Evolutionary conservation across 306 rosid genomes (phyloP), one percentile per base, ranked within the genome.

Genomic region (Ceratonia siliqua): DNA sequence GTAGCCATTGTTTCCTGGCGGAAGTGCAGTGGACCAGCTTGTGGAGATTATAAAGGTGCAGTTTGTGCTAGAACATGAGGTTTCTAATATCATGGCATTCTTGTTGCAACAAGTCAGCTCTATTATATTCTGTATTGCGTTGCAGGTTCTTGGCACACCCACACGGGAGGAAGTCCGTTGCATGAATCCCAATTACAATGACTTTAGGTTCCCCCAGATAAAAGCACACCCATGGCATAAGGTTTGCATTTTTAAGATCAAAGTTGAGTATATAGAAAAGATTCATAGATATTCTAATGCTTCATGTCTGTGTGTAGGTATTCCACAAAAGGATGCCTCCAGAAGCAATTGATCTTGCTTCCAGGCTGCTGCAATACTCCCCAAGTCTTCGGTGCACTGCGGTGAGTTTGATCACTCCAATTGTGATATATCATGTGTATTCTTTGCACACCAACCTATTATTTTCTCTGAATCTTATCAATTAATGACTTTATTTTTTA

Each of bases 151-250:
- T 73, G 98, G 98, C 41, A 94, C 98, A 1, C 98, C 98, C 67
- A 94, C 98, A 11, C 88, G 98, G 15, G 98, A 94, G 85, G 98
- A 94, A 90, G 89, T 94, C 20, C 97, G 98, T 10, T 94, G 98
- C 63, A 94, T 94, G 98, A 94, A 94, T 81, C 98, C 98, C 55
- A 91, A 84, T 79, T 91, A 94, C 79, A 94, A 96, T 2, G 96
- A 91, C 82, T 94, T 91, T 46, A 85, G 92, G 83, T 85, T 94
- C 83, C 98, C 97, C 2, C 98, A 94, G 86, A 91, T 84, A 42
- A 94, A 94, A 84, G 98, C 98, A 6, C 93, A 89, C 76, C 98
- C 98, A 54, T 94, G 97, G 98, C 96, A 94, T 90, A 94, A 94
- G 98, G 98, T 89, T 49, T 79, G 75, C 27, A 4, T 52, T 74